phyloP scores from a whole-genome alignment of 208 protist genomes.

The Acanthamoeba healyi region DNA sequence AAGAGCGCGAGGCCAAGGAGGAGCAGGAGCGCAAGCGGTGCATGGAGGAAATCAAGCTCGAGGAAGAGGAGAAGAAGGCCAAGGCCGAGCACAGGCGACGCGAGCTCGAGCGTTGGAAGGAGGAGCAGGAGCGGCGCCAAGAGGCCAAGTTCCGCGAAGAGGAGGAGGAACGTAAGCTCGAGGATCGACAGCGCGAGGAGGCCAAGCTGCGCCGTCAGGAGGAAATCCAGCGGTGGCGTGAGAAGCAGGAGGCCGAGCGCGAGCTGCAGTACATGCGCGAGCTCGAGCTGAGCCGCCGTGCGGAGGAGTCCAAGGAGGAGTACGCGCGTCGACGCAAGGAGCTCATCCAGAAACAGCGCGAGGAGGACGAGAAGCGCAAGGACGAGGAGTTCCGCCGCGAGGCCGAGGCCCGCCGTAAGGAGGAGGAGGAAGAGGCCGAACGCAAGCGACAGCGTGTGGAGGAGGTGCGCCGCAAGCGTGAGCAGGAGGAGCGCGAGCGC shows the following conservation, averaged over 20 bases:
- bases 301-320: slow-evolving; percentile 47
- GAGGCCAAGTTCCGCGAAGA: slow-evolving; percentile 9
- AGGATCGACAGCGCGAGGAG: slow-evolving; percentile 39
- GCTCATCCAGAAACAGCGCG: not conserved
- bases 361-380: slow-evolving; percentile 60
- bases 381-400: not conserved
- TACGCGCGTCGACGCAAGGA: not conserved
- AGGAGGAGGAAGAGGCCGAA: slow-evolving; percentile 51
- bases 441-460: not conserved
- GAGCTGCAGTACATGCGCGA: not conserved
- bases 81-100: not conserved
- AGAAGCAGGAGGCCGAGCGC: slow-evolving; percentile 42
- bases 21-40: slow-evolving; percentile 1
- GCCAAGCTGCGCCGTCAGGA: not conserved
- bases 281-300: slow-evolving; percentile 7
- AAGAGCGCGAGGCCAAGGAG: not conserved
- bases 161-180: slow-evolving; percentile 5
- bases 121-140: not conserved
- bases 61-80: slow-evolving; percentile 47
- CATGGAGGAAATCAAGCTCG: slow-evolving; percentile 71
- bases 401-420: slow-evolving; percentile 44
- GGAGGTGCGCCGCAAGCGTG: not conserved
- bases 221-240: slow-evolving; percentile 11
- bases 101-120: slow-evolving; percentile 30
- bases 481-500: slow-evolving; percentile 9